Base-by-base conservation (phyloP, 257 asterid genomes). In the Lavandula angustifolia region DNA sequence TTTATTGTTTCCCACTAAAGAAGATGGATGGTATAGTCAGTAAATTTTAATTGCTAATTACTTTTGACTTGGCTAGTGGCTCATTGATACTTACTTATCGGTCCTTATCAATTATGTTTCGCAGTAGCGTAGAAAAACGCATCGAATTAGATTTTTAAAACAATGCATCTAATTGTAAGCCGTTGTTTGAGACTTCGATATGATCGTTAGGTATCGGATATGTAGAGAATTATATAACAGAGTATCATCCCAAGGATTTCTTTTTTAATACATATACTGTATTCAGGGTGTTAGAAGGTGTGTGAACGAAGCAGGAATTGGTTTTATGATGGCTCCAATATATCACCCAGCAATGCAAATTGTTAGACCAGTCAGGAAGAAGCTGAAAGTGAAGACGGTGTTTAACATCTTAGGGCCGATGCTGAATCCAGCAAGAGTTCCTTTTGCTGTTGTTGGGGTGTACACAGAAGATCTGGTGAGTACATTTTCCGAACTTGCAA, bases 401-500 rank as follows among this genome's bases (percentile, higher is more conserved):
- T 86, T 86, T 71, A 84, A 84, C 62, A 86, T 86, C 75, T 76
- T 86, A 66, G 94, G 91, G 17, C 91, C 94, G 58, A 74, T 84
- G 90, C 57, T 86, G 72, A 86, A 84, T 76, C 95, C 91, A 58
- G 88, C 95, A 12, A 54, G 76, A 64, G 91, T 84, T 62, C 85
- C 85, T 60, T 86, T 67, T 73, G 88, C 91, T 57, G 88, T 86
- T 44, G 87, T 84, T 69, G 95, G 95, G 27, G 95, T 84, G 16
- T 81, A 82, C 77, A 79, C 54, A 9, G 80, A 82, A 73, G 82
- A 84, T 48, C 75, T 86, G 16, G 91, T 86, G 60, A 74, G 86
- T 71, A 51, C 54, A 66, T 42, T 9, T 44, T 18, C 4, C 67
- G 32, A 40, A 56, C 16, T 38, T 67, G 49, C 53, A 8, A 12